phyloP scores from a whole-genome alignment of 768 basidiomycete species.

The Auriscalpium orientale region DNA sequence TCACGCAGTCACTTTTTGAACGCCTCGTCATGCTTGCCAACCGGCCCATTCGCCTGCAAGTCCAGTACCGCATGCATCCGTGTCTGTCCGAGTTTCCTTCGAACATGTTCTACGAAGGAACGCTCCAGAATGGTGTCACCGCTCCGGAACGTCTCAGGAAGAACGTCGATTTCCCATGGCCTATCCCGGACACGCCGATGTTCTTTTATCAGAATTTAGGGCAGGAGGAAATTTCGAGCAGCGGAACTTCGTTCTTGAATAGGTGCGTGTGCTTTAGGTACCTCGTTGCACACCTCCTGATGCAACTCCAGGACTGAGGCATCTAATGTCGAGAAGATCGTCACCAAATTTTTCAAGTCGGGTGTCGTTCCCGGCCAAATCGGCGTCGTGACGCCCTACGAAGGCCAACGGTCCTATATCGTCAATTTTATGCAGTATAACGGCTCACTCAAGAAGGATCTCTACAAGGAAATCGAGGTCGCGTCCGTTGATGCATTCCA shows the following conservation, averaged over 20 bases:
- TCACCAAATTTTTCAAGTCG: constrained; percentile 99
- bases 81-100: constrained; percentile 98
- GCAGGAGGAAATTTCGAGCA: constrained; percentile 97
- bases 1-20: constrained; percentile 97
- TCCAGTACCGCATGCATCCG: constrained; percentile 99
- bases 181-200: constrained; percentile 94
- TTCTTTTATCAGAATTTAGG: constrained; percentile 99
- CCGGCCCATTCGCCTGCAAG: constrained; percentile 95
- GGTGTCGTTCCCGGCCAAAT: constrained; percentile 94
- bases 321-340: constrained; percentile 99
- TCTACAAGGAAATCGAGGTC: constrained; percentile 99
- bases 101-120: constrained; percentile 99
- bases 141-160: constrained; percentile 95
- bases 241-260: constrained; percentile 97
- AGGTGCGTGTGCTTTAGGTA: constrained; percentile 37
- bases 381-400: constrained; percentile 97
- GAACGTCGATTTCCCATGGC: constrained; percentile 99
- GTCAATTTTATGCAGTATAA: constrained; percentile 99
- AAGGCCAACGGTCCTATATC: constrained; percentile 96
- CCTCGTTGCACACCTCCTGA: constrained; percentile 1
- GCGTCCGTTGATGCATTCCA: constrained; percentile 99
- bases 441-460: constrained; percentile 96
- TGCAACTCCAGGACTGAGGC: constrained; percentile 74
- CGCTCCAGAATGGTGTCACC: constrained; percentile 97
- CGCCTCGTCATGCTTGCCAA: constrained; percentile 93